Evolutionary conservation across 2,329 filamentous ascomycete species (phyloP).

Genomic region (Fusarium sp.): DNA sequence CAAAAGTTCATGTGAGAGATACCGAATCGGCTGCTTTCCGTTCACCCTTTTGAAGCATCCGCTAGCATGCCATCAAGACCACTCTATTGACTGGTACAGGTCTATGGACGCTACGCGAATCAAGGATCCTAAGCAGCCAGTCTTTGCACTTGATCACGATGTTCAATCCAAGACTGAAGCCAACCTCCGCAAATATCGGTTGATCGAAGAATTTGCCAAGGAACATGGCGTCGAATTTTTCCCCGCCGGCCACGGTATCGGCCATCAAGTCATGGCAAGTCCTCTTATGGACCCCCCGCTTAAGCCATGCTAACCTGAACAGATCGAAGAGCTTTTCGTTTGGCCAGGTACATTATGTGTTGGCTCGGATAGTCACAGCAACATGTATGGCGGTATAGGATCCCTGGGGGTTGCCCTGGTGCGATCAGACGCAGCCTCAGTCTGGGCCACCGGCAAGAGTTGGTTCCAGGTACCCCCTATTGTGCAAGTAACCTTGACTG

Average conservation of each 20-base stretch:
- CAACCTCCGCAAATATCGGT: constrained; percentile 83
- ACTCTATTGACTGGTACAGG: not conserved
- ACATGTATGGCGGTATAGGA: constrained; percentile 84
- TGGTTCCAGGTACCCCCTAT: constrained; percentile 88
- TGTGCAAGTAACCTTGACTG: constrained; percentile 80
- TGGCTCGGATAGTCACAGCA: constrained; percentile 80
- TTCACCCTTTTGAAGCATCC: not conserved
- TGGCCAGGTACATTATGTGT: constrained; percentile 88
- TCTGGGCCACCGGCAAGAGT: constrained; percentile 81
- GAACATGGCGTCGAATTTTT: constrained; percentile 82
- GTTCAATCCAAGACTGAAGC: constrained; percentile 80
- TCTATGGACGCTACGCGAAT: constrained; percentile 79
- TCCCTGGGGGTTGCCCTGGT: constrained; percentile 83
- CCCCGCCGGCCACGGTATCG: constrained; percentile 81
- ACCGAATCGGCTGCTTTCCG: not conserved
- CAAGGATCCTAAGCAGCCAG: constrained; percentile 78
- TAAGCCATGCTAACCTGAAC: constrained; percentile 3
- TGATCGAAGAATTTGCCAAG: constrained; percentile 84
- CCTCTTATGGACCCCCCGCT: not conserved
- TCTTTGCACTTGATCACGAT: constrained; percentile 88
- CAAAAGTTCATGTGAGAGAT: constrained; percentile 72
- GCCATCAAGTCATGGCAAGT: constrained; percentile 79
- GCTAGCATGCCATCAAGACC: not conserved
- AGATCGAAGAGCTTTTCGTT: constrained; percentile 68
- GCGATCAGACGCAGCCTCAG: constrained; percentile 83